These are phyloP conservation scores for Limnanthes douglasii DNA, from an alignment of 345 rosid species.

Conservation along the genomic window DNA sequence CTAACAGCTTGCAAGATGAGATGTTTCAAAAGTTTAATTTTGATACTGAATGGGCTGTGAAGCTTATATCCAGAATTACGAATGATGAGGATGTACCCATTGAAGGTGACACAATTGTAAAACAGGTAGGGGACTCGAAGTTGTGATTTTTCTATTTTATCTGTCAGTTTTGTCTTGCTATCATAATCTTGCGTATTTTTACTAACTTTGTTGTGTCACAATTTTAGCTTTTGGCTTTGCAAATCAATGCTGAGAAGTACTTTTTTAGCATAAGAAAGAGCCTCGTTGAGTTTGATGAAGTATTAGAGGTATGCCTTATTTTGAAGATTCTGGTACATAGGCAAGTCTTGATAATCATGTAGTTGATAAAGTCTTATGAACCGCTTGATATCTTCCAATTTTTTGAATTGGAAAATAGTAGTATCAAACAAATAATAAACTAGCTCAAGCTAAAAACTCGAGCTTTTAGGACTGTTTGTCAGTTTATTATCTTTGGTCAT, in stretches of 20 bases:
- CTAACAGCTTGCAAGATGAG: constrained; percentile 89
- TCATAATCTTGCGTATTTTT: neutral
- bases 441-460: too few species aligned
- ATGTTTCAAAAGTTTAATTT: constrained; percentile 93
- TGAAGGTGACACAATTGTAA: constrained; percentile 76
- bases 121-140: constrained; percentile 39
- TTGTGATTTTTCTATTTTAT: neutral
- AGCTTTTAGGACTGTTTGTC: too few species aligned
- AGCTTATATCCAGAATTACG: constrained; percentile 66
- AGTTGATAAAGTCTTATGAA: too few species aligned
- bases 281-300: constrained; percentile 96
- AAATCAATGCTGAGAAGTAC: constrained; percentile 88
- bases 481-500: too few species aligned
- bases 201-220: constrained; percentile 10
- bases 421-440: too few species aligned
- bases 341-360: too few species aligned
- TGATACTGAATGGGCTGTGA: constrained; percentile 91
- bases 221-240: constrained; percentile 67
- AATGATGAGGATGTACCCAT: constrained; percentile 79
- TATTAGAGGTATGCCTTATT: constrained; percentile 88
- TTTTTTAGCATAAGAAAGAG: constrained; percentile 82
- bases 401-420: too few species aligned
- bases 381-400: too few species aligned
- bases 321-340: too few species aligned
- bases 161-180: constrained; percentile 6